These are phyloP conservation scores for Symbiodinium pilosum DNA, from an alignment of 73 alveolate genomes.

Conservation along the genomic window DNA sequence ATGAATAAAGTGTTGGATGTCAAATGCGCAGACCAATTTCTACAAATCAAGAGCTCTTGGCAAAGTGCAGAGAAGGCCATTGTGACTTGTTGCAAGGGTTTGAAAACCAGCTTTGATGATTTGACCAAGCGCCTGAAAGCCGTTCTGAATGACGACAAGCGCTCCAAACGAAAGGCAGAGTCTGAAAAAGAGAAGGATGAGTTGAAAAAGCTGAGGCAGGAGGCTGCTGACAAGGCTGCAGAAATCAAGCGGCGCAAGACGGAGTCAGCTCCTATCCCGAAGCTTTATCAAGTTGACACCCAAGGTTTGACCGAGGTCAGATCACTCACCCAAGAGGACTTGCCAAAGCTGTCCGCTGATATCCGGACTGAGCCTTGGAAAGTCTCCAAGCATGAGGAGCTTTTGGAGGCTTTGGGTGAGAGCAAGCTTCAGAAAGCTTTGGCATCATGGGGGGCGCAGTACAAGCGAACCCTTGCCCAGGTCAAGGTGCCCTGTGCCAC, in stretches of 20 bases:
- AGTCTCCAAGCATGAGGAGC: neutral
- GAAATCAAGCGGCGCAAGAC: conserved; percentile 33
- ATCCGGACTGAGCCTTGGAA: neutral
- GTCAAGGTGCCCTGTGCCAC: neutral
- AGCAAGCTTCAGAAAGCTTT: neutral
- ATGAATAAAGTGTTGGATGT: neutral
- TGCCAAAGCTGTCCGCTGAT: neutral
- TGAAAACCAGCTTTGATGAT: conserved; percentile 12
- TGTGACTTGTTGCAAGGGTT: neutral
- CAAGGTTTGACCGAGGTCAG: too few relatives aligned
- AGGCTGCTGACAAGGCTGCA: neutral
- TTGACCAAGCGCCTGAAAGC: conserved; percentile 30
- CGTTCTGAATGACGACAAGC: neutral
- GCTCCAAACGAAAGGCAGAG: neutral
- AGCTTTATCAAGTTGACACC: neutral
- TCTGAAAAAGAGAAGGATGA: neutral
- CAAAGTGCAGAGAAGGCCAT: neutral
- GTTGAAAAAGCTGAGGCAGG: neutral
- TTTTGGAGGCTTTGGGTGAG: neutral
- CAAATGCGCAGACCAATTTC: neutral
- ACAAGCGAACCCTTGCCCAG: neutral
- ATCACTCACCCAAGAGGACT: too few relatives aligned
- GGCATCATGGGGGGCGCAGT: neutral
- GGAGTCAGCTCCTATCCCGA: neutral
- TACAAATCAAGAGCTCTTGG: neutral